phyloP scores from a whole-genome alignment of 176 grass and related monocot genomes.

The Puccinellia tenuiflora region DNA sequence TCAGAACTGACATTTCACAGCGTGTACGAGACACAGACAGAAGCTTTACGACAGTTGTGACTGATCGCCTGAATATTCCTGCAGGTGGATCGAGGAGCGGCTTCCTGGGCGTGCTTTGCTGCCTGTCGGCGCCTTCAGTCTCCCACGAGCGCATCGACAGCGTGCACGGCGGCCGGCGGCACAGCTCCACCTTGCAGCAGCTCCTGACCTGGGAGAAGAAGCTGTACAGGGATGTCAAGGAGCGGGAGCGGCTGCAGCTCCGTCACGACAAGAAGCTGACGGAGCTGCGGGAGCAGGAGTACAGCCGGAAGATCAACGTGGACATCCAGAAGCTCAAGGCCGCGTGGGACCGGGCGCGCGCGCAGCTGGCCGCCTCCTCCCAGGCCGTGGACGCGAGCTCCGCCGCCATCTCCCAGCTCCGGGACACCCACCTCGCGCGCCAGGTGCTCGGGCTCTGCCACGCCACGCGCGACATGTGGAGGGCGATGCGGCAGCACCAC shows the following conservation, averaged over 20 bases:
- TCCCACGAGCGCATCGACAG: slow-evolving; percentile 41
- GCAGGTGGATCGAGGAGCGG: slow-evolving; percentile 49
- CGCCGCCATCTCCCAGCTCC: slow-evolving; percentile 50
- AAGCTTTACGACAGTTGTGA: not conserved
- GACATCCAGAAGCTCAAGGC: slow-evolving; percentile 58
- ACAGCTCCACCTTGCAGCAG: slow-evolving; percentile 58
- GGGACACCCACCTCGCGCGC: slow-evolving; percentile 57
- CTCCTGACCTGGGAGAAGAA: slow-evolving; percentile 89
- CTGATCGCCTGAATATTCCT: not conserved
- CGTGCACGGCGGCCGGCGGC: slow-evolving; percentile 36
- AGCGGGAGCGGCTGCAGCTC: slow-evolving; percentile 52
- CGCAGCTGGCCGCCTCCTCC: slow-evolving; percentile 33
- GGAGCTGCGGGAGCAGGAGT: slow-evolving; percentile 42
- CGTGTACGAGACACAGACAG: not conserved
- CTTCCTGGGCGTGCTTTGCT: slow-evolving; percentile 50
- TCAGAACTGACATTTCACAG: not conserved
- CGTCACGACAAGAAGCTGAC: slow-evolving; percentile 59
- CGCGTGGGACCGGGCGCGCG: slow-evolving; percentile 44
- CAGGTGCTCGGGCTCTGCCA: slow-evolving; percentile 60
- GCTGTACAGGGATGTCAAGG: slow-evolving; percentile 79
- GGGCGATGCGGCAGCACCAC: slow-evolving; percentile 53
- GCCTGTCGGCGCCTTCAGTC: slow-evolving; percentile 49
- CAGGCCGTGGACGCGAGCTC: slow-evolving; percentile 40
- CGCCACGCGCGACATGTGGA: slow-evolving; percentile 52
- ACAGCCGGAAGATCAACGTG: slow-evolving; percentile 45